Conservation (phyloP, 2,329 filamentous ascomycete species). For the Thelonectria rubi region DNA sequence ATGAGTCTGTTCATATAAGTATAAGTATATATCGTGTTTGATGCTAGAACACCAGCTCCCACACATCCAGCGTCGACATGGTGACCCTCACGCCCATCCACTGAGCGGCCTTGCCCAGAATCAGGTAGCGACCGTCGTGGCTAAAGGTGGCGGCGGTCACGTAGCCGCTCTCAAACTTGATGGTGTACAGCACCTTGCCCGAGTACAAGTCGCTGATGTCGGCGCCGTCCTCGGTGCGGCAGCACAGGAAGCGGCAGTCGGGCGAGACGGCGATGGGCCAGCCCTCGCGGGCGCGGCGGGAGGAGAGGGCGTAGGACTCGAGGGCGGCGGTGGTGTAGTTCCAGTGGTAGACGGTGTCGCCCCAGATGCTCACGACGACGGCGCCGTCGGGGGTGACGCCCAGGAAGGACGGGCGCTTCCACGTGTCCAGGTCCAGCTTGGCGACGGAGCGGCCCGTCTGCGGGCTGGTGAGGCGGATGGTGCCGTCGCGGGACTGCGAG, state of each 20-base stretch:
- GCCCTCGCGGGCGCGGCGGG: slow-evolving; percentile 44
- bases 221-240: slow-evolving; percentile 48
- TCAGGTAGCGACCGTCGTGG: slow-evolving; percentile 42
- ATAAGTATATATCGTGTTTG: neutral
- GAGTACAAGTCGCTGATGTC: slow-evolving; percentile 48
- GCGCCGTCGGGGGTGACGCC: slow-evolving; percentile 43
- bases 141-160: slow-evolving; percentile 48
- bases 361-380: slow-evolving; percentile 48
- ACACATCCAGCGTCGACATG: slow-evolving; percentile 42
- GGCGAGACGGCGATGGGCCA: slow-evolving; percentile 50
- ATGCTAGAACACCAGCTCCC: slow-evolving; percentile 42
- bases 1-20: too few relatives aligned
- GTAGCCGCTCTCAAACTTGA: slow-evolving; percentile 42
- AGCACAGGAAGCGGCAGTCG: slow-evolving; percentile 48
- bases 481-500: slow-evolving; percentile 42
- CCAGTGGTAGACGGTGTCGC: slow-evolving; percentile 48
- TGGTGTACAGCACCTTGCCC: slow-evolving; percentile 47
- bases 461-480: slow-evolving; percentile 39
- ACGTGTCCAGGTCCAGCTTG: slow-evolving; percentile 44
- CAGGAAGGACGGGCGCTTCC: slow-evolving; percentile 41
- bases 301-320: slow-evolving; percentile 46
- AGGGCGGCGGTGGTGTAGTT: slow-evolving; percentile 42
- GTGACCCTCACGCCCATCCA: slow-evolving; percentile 36
- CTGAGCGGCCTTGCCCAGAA: slow-evolving; percentile 43
- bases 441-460: slow-evolving; percentile 34